Percentiles rank a stretch among this genome's conserved stretches.
Conservation (phyloP, 495 filamentous ascomycete genomes). For the Lophium mytilinum region DNA sequence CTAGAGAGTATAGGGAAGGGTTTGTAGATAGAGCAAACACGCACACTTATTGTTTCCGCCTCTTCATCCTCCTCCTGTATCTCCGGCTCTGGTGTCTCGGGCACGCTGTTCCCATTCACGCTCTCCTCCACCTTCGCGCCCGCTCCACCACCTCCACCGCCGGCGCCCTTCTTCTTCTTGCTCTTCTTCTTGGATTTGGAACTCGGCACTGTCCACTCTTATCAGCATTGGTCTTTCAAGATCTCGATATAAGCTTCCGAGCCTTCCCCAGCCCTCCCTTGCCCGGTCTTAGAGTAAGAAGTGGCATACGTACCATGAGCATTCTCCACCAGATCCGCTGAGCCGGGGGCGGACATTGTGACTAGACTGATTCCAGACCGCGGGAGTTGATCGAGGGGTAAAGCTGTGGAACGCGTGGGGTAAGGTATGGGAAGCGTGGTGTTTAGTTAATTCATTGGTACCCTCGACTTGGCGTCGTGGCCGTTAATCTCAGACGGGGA, state of each 20-base stretch:
- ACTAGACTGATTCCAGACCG: no score
- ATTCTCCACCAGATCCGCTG: neutral
- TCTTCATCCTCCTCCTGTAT: conserved; percentile 24
- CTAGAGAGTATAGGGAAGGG: no score
- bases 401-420: no score
- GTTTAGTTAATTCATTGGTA: neutral
- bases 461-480: neutral
- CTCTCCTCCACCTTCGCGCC: conserved; percentile 13
- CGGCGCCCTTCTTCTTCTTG: conserved; percentile 33
- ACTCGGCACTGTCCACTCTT: conserved; percentile 1
- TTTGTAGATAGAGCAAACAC: neutral
- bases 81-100: conserved; percentile 1
- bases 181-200: conserved; percentile 33
- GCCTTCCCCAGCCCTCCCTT: neutral
- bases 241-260: neutral
- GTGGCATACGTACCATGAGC: neutral
- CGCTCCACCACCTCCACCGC: conserved; percentile 17
- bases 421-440: no score
- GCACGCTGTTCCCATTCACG: conserved; percentile 10
- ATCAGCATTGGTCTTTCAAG: neutral
- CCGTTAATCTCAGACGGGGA: neutral
- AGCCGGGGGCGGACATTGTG: neutral
- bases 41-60: conserved; percentile 25
- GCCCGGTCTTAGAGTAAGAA: neutral
- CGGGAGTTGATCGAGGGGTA: no score